Evolutionary conservation across 257 asterid genomes (phyloP).

Genomic region (Lantana camara): DNA sequence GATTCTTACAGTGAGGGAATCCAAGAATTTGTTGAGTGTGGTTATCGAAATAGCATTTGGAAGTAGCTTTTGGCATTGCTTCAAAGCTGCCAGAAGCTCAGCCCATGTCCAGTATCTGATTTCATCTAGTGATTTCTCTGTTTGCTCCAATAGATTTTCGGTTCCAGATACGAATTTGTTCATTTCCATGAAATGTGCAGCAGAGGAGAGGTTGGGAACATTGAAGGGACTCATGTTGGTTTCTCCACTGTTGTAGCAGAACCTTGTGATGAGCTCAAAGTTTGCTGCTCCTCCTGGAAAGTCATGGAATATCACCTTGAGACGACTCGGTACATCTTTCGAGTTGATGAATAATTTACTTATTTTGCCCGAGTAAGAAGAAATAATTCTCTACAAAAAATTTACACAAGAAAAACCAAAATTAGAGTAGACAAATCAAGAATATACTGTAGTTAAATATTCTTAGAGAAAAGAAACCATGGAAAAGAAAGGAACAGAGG

Average conservation of each 20-base stretch:
- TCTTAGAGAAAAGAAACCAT: no score
- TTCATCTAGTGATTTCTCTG: conserved; percentile 57
- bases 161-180: conserved; percentile 33
- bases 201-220: conserved; percentile 48
- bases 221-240: conserved; percentile 55
- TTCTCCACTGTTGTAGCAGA: conserved; percentile 65
- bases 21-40: conserved; percentile 50
- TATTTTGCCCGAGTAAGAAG: conserved; percentile 61
- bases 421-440: no score
- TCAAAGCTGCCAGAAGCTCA: conserved; percentile 64
- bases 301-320: conserved; percentile 76
- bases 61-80: conserved; percentile 52
- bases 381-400: conserved; percentile 57
- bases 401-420: background rate
- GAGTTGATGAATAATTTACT: conserved; percentile 50
- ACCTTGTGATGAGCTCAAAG: conserved; percentile 73
- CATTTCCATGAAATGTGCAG: conserved; percentile 81
- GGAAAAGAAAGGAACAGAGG: background rate
- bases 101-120: conserved; percentile 76
- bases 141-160: conserved; percentile 49
- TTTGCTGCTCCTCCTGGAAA: conserved; percentile 87
- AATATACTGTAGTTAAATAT: no score
- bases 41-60: conserved; percentile 40
- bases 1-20: conserved; percentile 51
- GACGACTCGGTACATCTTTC: conserved; percentile 32